Evolutionary conservation across 345 rosid species (phyloP).

Genomic region (Eucalyptus dawsonii): DNA sequence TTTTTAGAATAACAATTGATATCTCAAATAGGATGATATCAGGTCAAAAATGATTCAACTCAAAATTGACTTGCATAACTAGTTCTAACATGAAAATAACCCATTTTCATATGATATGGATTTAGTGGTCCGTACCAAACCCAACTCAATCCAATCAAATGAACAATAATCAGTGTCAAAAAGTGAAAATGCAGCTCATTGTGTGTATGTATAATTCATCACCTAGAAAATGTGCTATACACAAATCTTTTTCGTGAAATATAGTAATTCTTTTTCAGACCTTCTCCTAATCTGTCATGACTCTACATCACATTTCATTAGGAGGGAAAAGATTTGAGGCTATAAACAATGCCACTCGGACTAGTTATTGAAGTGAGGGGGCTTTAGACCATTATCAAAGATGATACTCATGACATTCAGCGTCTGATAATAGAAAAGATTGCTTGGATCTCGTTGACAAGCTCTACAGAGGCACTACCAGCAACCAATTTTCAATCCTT

Average conservation of each 20-base stretch:
- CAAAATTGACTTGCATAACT: too few relatives aligned
- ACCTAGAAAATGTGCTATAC: not conserved
- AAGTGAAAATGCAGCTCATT: not conserved
- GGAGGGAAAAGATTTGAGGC: not conserved
- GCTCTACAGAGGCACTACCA: not conserved
- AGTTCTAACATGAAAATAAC: too few relatives aligned
- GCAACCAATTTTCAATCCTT: not conserved
- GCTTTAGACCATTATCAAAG: not conserved
- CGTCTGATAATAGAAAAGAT: not conserved
- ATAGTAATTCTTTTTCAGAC: not conserved
- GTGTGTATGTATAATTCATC: not conserved
- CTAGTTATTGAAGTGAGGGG: not conserved
- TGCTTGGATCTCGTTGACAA: not conserved
- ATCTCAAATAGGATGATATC: accelerated
- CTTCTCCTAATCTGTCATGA: not conserved
- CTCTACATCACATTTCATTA: not conserved
- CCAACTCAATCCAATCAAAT: not conserved
- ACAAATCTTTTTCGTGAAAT: not conserved
- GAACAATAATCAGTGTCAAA: not conserved
- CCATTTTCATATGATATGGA: too few relatives aligned
- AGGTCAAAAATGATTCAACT: too few relatives aligned
- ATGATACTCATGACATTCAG: not conserved
- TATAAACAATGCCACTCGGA: not conserved
- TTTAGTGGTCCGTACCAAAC: accelerated
- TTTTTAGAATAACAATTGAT: too few relatives aligned